Evolutionary conservation across 352 stramenopile genomes (phyloP).

Genomic region (Globisporangium splendens): DNA sequence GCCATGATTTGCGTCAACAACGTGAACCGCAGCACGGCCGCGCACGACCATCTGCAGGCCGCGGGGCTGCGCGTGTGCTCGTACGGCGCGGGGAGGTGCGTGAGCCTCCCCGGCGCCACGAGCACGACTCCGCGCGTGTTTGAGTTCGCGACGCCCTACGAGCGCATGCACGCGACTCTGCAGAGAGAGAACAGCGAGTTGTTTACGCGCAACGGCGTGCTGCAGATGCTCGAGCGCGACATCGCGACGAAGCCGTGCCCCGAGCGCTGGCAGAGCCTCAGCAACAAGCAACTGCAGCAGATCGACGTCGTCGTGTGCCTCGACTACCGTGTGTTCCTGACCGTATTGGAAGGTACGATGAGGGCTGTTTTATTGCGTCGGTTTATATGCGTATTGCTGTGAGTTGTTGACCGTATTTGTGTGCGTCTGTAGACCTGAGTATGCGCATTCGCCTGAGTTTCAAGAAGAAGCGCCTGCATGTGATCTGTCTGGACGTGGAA

Average conservation of each 20-base stretch:
- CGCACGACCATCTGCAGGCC: slow-evolving; percentile 49
- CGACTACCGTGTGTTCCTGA: slow-evolving; percentile 77
- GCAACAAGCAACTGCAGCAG: slow-evolving; percentile 47
- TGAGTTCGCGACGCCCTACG: slow-evolving; percentile 70
- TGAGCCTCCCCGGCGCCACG: slow-evolving; percentile 55
- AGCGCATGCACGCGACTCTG: slow-evolving; percentile 50
- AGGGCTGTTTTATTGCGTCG: not conserved
- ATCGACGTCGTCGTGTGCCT: slow-evolving; percentile 82
- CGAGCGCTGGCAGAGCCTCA: slow-evolving; percentile 74
- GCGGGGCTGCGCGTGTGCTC: slow-evolving; percentile 67
- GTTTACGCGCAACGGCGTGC: slow-evolving; percentile 60
- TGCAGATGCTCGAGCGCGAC: slow-evolving; percentile 70
- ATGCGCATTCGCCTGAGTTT: slow-evolving; percentile 45
- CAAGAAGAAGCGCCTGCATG: slow-evolving; percentile 55
- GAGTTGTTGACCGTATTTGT: not conserved
- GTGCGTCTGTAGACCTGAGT: slow-evolving; percentile 33
- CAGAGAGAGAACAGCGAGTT: slow-evolving; percentile 45
- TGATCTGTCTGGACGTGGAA: slow-evolving; percentile 78
- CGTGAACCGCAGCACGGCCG: slow-evolving; percentile 81
- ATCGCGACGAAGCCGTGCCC: slow-evolving; percentile 64
- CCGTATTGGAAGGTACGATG: slow-evolving; percentile 53
- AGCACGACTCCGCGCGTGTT: slow-evolving; percentile 38
- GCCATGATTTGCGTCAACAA: slow-evolving; percentile 87
- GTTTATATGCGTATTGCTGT: not conserved
- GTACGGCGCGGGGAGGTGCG: slow-evolving; percentile 57